These are phyloP conservation scores for Chalciporus piperatus DNA, from an alignment of 768 basidiomycete species.

Conservation along the genomic window DNA sequence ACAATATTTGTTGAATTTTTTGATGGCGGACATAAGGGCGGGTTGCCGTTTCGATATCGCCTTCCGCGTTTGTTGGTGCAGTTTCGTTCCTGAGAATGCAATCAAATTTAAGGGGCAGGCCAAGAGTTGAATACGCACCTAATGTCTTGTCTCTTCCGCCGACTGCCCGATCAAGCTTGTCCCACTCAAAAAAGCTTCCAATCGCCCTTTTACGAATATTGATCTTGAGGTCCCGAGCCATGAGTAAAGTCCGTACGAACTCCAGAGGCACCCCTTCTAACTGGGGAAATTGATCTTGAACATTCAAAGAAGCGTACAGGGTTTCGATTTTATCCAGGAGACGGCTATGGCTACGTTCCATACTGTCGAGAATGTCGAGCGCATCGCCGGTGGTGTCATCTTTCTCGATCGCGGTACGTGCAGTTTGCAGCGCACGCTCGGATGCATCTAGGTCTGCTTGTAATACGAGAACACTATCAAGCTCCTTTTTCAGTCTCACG, in stretches of 20 bases:
- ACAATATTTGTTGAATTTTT: too few relatives aligned
- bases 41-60: too few relatives aligned
- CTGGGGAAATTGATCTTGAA: conserved; percentile 5
- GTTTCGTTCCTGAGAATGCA: too few relatives aligned
- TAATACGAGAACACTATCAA: conserved; percentile 30
- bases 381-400: background rate
- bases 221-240: conserved; percentile 22
- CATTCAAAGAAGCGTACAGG: conserved; percentile 6
- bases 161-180: conserved; percentile 23
- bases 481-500: conserved; percentile 29
- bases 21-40: too few relatives aligned
- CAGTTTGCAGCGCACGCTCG: conserved; percentile 21
- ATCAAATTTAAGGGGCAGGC: too few relatives aligned
- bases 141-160: conserved; percentile 17
- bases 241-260: conserved; percentile 1
- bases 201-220: conserved; percentile 24
- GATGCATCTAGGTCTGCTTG: conserved; percentile 30
- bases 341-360: conserved; percentile 8
- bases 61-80: too few relatives aligned
- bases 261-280: conserved; percentile 3
- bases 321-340: conserved; percentile 2
- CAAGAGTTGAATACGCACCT: conserved; percentile 19
- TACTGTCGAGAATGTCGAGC: conserved; percentile 12
- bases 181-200: conserved; percentile 27
- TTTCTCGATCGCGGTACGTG: conserved; percentile 5